Evolutionary conservation across 2,329 filamentous ascomycete genomes (phyloP).

Genomic region (Fusarium siculi): DNA sequence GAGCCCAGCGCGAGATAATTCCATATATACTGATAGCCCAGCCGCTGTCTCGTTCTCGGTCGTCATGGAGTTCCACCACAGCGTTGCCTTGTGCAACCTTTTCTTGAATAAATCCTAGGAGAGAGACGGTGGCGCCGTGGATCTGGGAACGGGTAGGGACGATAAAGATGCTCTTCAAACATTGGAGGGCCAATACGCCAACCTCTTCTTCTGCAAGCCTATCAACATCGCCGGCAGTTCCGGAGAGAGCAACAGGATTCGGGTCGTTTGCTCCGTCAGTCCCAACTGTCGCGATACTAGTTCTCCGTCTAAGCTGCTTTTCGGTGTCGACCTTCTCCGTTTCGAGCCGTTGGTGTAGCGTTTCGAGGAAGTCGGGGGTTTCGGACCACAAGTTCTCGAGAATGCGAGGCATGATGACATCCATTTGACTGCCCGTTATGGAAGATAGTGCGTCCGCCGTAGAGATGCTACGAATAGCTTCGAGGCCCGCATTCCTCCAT

Average conservation of each 20-base stretch:
- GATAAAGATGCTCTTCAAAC: slow-evolving; percentile 86
- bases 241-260: slow-evolving; percentile 78
- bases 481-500: slow-evolving; percentile 78
- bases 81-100: slow-evolving; percentile 63
- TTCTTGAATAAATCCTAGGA: slow-evolving; percentile 79
- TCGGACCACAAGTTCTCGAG: slow-evolving; percentile 87
- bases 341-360: slow-evolving; percentile 74
- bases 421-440: slow-evolving; percentile 79
- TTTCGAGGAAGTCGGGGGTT: slow-evolving; percentile 74
- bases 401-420: slow-evolving; percentile 83
- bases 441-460: slow-evolving; percentile 82
- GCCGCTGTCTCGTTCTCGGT: slow-evolving; percentile 61
- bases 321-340: slow-evolving; percentile 75
- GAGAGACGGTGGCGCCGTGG: slow-evolving; percentile 76
- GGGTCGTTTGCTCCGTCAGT: slow-evolving; percentile 69
- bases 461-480: slow-evolving; percentile 83
- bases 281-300: slow-evolving; percentile 81
- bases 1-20: slow-evolving; percentile 85
- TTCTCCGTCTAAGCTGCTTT: slow-evolving; percentile 71
- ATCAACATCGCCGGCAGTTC: slow-evolving; percentile 87
- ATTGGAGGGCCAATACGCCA: slow-evolving; percentile 83
- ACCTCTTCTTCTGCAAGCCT: slow-evolving; percentile 90
- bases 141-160: slow-evolving; percentile 86
- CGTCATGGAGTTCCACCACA: slow-evolving; percentile 61
- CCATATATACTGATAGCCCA: slow-evolving; percentile 89